phyloP scores from a whole-genome alignment of 1,284 basidiomycete species.

The Pascua sp. region DNA sequence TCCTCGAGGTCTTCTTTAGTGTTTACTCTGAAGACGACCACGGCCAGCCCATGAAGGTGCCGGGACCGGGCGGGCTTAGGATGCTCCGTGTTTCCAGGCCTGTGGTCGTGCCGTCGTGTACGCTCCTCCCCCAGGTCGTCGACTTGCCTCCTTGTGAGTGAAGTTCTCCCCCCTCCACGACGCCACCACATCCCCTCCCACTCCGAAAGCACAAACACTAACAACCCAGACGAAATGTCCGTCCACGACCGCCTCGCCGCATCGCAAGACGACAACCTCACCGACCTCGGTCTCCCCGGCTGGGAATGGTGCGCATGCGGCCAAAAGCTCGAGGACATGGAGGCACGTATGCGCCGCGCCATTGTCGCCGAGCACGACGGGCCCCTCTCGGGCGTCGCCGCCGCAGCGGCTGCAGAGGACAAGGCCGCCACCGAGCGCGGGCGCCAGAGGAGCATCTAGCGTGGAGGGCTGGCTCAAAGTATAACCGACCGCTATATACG shows the following conservation, averaged over 20 bases:
- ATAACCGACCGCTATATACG: too few relatives aligned
- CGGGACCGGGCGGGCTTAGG: constrained; percentile 34
- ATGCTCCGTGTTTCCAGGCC: constrained; percentile 40
- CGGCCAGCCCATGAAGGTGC: constrained; percentile 25
- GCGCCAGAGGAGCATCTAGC: neutral
- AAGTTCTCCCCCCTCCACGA: too few relatives aligned
- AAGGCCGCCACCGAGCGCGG: constrained; percentile 7
- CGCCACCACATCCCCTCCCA: too few relatives aligned
- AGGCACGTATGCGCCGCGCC: constrained; percentile 21
- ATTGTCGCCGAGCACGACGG: neutral
- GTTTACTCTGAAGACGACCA: constrained; percentile 34
- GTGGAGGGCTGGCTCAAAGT: neutral
- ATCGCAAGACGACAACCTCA: constrained; percentile 1
- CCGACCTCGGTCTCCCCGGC: constrained; percentile 1
- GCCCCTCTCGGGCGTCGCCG: neutral
- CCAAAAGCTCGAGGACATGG: constrained; percentile 29
- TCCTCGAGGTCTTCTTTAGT: constrained; percentile 46
- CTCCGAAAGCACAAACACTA: neutral
- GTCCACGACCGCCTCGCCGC: neutral
- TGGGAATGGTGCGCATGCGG: constrained; percentile 34
- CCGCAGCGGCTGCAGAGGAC: neutral
- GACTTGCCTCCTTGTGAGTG: constrained; percentile 14
- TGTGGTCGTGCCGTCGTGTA: constrained; percentile 35
- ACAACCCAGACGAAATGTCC: neutral
- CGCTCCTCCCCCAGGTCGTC: constrained; percentile 16